Evolutionary conservation across 1,284 basidiomycete genomes (phyloP).

Genomic region (Singerocomus inundabilis): DNA sequence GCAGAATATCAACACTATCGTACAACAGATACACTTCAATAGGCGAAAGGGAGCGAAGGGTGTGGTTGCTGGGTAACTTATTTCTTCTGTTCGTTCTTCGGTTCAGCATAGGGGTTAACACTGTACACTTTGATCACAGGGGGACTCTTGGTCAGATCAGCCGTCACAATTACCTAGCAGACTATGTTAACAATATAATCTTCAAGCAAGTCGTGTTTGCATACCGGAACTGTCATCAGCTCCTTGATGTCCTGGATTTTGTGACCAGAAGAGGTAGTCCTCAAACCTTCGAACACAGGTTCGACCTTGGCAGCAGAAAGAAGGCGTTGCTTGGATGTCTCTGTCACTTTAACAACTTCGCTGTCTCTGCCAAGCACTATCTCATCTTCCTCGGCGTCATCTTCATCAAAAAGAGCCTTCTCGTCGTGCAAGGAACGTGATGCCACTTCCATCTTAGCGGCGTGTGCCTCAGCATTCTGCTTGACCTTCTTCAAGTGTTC

Average conservation of each 20-base stretch:
- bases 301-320: constrained; percentile 71
- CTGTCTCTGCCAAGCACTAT: constrained; percentile 72
- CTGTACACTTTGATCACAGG: constrained; percentile 93
- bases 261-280: constrained; percentile 70
- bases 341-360: constrained; percentile 41
- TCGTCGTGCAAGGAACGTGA: constrained; percentile 82
- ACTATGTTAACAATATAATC: constrained; percentile 8
- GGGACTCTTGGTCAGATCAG: constrained; percentile 90
- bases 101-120: constrained; percentile 76
- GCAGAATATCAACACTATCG: constrained; percentile 28
- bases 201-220: constrained; percentile 29
- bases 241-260: constrained; percentile 92
- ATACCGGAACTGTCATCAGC: constrained; percentile 85
- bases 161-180: constrained; percentile 82
- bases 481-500: constrained; percentile 92
- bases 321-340: constrained; percentile 73
- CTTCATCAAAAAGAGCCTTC: constrained; percentile 85
- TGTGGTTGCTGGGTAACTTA: constrained; percentile 21
- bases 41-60: constrained; percentile 1
- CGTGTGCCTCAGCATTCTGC: constrained; percentile 81
- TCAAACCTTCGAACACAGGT: constrained; percentile 80
- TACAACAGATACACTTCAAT: constrained; percentile 25
- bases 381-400: constrained; percentile 73
- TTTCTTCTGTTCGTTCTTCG: constrained; percentile 36
- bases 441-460: constrained; percentile 82